phyloP scores from a whole-genome alignment of 371 early-diverging fungal genomes.

The Parasitella parasitica region DNA sequence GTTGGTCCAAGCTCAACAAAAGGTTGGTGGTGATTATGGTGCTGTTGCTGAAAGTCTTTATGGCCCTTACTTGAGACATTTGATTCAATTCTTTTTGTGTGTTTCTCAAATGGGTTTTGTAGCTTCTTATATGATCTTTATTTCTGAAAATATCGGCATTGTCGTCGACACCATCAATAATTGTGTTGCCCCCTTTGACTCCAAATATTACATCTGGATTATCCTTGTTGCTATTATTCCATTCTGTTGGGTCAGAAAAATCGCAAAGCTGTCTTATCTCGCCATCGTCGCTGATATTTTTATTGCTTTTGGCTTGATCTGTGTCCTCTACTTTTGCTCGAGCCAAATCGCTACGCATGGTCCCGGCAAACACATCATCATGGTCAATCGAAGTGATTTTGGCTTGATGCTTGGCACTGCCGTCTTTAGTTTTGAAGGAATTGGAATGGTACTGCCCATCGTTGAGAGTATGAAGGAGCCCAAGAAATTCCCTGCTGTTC shows the following conservation, averaged over 20 bases:
- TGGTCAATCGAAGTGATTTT: slow-evolving; percentile 54
- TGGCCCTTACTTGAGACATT: slow-evolving; percentile 61
- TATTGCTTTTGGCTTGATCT: slow-evolving; percentile 72
- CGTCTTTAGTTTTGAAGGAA: slow-evolving; percentile 88
- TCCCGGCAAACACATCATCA: slow-evolving; percentile 43
- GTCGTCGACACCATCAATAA: slow-evolving; percentile 59
- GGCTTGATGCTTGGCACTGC: slow-evolving; percentile 73
- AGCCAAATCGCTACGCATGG: slow-evolving; percentile 56
- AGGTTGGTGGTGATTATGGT: slow-evolving; percentile 71
- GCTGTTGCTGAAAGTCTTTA: slow-evolving; percentile 72
- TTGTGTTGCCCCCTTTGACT: slow-evolving; percentile 52
- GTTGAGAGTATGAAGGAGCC: slow-evolving; percentile 65
- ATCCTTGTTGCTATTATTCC: slow-evolving; percentile 73
- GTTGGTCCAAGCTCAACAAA: slow-evolving; percentile 32
- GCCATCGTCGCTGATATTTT: slow-evolving; percentile 80
- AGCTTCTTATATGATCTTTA: slow-evolving; percentile 81
- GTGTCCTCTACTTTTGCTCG: slow-evolving; percentile 65
- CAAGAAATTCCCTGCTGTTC: slow-evolving; percentile 57
- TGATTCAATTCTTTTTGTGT: slow-evolving; percentile 69
- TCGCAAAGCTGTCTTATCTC: slow-evolving; percentile 70
- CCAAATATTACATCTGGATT: slow-evolving; percentile 65
- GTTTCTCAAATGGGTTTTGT: slow-evolving; percentile 80
- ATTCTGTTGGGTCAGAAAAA: slow-evolving; percentile 74
- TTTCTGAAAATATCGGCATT: slow-evolving; percentile 75
- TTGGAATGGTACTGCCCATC: slow-evolving; percentile 40